These are phyloP conservation scores for Pseudogymnoascus sp. DNA, from an alignment of 2,329 filamentous ascomycete species.

Conservation along the genomic window DNA sequence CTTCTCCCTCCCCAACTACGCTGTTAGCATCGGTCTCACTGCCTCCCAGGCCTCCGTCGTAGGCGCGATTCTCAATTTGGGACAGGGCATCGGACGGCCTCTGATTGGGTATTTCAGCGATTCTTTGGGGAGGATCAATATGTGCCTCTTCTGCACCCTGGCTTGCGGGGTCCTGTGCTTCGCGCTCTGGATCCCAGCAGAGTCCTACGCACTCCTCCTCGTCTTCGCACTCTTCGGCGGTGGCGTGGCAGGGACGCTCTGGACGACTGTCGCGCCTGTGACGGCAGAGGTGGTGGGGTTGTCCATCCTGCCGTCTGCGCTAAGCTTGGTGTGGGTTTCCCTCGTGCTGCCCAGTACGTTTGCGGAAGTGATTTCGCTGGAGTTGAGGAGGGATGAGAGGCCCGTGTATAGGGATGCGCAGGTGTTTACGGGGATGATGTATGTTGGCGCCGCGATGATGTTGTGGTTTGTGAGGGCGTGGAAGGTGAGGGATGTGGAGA, in stretches of 20 bases:
- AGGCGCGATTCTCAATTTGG: constrained; percentile 37
- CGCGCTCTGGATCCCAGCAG: constrained; percentile 38
- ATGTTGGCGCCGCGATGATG: constrained; percentile 42
- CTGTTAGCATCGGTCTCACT: constrained; percentile 34
- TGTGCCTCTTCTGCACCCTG: constrained; percentile 32
- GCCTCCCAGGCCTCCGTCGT: constrained; percentile 32
- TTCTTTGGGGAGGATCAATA: constrained; percentile 33
- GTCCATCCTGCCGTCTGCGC: constrained; percentile 53
- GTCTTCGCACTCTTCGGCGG: constrained; percentile 37
- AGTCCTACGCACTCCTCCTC: constrained; percentile 32
- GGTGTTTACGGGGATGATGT: constrained; percentile 37
- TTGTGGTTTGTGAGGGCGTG: constrained; percentile 44
- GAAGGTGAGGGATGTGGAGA: constrained; percentile 37
- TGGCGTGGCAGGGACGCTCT: constrained; percentile 38
- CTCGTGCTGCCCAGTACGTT: constrained; percentile 62
- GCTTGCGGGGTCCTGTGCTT: constrained; percentile 31
- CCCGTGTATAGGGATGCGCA: constrained; percentile 11
- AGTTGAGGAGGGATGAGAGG: constrained; percentile 17
- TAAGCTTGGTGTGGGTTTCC: constrained; percentile 62
- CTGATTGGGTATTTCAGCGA: constrained; percentile 38
- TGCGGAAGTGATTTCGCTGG: constrained; percentile 46
- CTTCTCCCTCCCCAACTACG: constrained; percentile 38
- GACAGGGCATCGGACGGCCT: constrained; percentile 39
- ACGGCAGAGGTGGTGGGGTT: constrained; percentile 65
- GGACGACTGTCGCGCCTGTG: constrained; percentile 57